These are phyloP conservation scores for Lotus japonicus DNA, from an alignment of 306 rosid species.

Conservation along the genomic window DNA sequence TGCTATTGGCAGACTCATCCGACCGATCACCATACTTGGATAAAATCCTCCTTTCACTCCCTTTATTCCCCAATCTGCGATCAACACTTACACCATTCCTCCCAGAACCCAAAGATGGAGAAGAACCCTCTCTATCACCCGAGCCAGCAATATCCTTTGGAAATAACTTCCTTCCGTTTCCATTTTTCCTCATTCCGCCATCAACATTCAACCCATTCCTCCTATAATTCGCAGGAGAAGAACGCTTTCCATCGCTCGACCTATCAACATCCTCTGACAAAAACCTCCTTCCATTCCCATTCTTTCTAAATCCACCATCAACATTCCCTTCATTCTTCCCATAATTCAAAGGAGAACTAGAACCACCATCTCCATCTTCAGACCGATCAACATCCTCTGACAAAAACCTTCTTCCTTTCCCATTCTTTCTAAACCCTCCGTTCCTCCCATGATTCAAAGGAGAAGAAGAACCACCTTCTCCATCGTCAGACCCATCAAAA, in stretches of 20 bases:
- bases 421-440: conserved; percentile 24
- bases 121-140: conserved; percentile 20
- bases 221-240: conserved; percentile 18
- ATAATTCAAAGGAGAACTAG: conserved; percentile 13
- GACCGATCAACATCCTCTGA: conserved; percentile 11
- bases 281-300: conserved; percentile 27
- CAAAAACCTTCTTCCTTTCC: conserved; percentile 23
- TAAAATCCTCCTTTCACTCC: conserved; percentile 3
- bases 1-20: not conserved
- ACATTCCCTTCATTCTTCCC: conserved; percentile 11
- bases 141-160: conserved; percentile 3
- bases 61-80: conserved; percentile 21
- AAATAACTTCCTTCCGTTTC: not conserved
- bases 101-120: conserved; percentile 13
- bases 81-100: conserved; percentile 19
- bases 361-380: conserved; percentile 7
- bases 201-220: conserved; percentile 20
- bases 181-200: conserved; percentile 19
- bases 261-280: conserved; percentile 3
- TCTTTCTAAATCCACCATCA: conserved; percentile 25
- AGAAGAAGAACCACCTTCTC: conserved; percentile 12
- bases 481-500: conserved; percentile 1
- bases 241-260: not conserved
- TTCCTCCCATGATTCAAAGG: conserved; percentile 13
- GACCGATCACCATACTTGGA: conserved; percentile 8